phyloP scores from a whole-genome alignment of 306 rosid genomes.

The Dalbergia cultrata region DNA sequence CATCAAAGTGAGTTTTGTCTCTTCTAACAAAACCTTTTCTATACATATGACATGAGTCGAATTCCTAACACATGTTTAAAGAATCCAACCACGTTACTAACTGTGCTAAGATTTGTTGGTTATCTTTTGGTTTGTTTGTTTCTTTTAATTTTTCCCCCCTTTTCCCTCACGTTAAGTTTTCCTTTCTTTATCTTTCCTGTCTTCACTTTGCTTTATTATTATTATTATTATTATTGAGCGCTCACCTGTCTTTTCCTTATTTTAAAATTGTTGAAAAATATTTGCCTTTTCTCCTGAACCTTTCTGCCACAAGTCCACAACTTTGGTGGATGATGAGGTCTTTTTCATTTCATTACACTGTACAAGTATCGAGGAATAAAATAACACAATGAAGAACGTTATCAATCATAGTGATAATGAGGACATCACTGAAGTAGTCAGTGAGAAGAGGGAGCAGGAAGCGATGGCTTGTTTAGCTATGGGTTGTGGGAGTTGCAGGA shows the following conservation, averaged over 20 bases:
- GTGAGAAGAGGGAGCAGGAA: too few species aligned
- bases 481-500: background rate
- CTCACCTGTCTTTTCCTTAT: conserved; percentile 45
- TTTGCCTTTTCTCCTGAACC: conserved; percentile 38
- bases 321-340: conserved; percentile 5
- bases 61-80: too few species aligned
- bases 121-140: background rate
- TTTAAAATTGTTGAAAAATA: conserved; percentile 37
- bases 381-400: background rate
- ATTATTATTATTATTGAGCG: conserved; percentile 17
- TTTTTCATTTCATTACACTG: background rate
- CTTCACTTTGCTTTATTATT: conserved; percentile 32
- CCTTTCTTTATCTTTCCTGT: conserved; percentile 37
- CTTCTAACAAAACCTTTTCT: too few species aligned
- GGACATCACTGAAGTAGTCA: too few species aligned
- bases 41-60: too few species aligned
- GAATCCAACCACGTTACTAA: too few species aligned
- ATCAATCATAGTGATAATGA: conserved; percentile 16
- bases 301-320: conserved; percentile 12
- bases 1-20: too few species aligned
- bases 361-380: background rate
- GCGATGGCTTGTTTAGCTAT: conserved; percentile 11
- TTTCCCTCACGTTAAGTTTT: conserved; percentile 32
- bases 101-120: too few species aligned
- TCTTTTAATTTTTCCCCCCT: background rate